These are phyloP conservation scores for Tetrapisispora phaffii DNA, from an alignment of 805 yeast species.

Conservation along the genomic window DNA sequence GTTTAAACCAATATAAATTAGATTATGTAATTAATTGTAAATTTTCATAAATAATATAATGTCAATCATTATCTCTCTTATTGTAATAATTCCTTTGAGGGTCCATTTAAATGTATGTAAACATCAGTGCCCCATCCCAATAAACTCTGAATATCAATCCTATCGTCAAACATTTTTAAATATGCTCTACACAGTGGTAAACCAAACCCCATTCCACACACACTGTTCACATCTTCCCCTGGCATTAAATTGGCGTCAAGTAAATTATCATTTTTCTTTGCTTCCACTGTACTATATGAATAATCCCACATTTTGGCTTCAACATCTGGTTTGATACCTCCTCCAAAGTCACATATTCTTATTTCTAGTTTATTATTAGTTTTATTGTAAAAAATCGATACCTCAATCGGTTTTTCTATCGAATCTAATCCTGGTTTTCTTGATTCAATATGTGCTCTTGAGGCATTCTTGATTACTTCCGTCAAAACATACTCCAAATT, in stretches of 20 bases:
- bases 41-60: not conserved
- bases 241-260: slow-evolving; percentile 53
- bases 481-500: slow-evolving; percentile 82
- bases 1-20: not conserved
- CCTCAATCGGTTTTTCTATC: slow-evolving; percentile 20
- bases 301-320: slow-evolving; percentile 70
- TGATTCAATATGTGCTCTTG: slow-evolving; percentile 79
- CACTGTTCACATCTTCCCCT: slow-evolving; percentile 49
- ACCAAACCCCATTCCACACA: slow-evolving; percentile 97
- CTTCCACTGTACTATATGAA: slow-evolving; percentile 56
- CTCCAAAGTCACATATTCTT: slow-evolving; percentile 77
- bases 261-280: slow-evolving; percentile 33
- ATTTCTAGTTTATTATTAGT: slow-evolving; percentile 47
- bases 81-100: slow-evolving; percentile 8
- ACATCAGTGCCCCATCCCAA: slow-evolving; percentile 77
- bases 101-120: slow-evolving; percentile 42
- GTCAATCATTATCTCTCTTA: not conserved
- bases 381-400: slow-evolving; percentile 24
- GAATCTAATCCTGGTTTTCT: slow-evolving; percentile 24
- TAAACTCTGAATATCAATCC: slow-evolving; percentile 55
- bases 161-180: slow-evolving; percentile 64
- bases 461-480: slow-evolving; percentile 79
- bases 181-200: slow-evolving; percentile 74
- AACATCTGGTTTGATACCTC: slow-evolving; percentile 67
- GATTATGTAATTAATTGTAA: not conserved